Evolutionary conservation across 192 early-diverging fungal species (phyloP).

Genomic region (Backusella liffmaniae): DNA sequence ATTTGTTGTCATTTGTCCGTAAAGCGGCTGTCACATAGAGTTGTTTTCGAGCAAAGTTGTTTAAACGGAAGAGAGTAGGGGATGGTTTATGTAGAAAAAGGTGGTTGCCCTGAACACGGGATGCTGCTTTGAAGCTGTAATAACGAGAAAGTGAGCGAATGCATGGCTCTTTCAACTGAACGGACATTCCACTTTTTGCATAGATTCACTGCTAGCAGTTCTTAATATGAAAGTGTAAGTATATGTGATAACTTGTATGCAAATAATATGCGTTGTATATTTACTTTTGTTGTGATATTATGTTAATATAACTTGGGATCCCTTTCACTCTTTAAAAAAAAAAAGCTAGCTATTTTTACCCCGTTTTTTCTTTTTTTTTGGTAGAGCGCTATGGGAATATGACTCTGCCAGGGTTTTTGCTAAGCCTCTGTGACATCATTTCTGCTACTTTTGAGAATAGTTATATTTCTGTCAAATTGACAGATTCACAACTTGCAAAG

Average conservation of each 20-base stretch:
- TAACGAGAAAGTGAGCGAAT: constrained; percentile 15
- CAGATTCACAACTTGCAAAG: too few species aligned
- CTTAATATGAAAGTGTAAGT: not conserved
- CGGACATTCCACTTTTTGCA: constrained; percentile 19
- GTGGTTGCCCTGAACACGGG: not conserved
- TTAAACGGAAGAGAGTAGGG: not conserved
- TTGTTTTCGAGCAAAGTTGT: not conserved
- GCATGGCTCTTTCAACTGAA: constrained; percentile 20
- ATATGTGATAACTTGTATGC: not conserved
- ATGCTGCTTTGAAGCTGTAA: not conserved
- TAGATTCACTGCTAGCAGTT: not conserved
- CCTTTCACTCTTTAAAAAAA: not conserved
- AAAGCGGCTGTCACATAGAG: not conserved
- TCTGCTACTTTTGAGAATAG: not conserved
- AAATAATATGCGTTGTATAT: not conserved
- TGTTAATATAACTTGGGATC: not conserved
- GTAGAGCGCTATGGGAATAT: not conserved
- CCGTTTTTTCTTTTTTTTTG: not conserved
- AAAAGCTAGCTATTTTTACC: not conserved
- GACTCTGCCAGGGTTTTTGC: not conserved
- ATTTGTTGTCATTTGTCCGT: not conserved
- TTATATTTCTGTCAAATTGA: too few species aligned
- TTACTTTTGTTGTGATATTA: not conserved
- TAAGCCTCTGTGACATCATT: constrained; percentile 16
- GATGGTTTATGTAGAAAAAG: not conserved